Evolutionary conservation across 1,284 basidiomycete species (phyloP), one percentile per base, ranked within the genome.

Genomic region (Ceratobasidium sp.): DNA sequence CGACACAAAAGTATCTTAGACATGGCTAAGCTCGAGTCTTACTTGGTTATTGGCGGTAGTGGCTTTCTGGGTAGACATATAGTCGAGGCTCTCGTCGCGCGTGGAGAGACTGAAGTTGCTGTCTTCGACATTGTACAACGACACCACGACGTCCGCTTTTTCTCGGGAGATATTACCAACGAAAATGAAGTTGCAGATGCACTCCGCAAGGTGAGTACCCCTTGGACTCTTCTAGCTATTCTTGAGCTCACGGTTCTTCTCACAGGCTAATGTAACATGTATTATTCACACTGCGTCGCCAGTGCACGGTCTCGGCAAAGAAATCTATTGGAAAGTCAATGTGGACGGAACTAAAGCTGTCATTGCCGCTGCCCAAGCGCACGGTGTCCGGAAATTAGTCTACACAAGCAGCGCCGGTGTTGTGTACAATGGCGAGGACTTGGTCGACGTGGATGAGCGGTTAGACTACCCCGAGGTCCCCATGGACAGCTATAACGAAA

Each of bases 251-350:
- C 31, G 47, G 14, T 0, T 22, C 31, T 15, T 31, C 11, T 17
- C 22, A 5, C 78, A 96, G 93, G 91, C 91, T 77, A 89, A 90
- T 62, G 88, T 94, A 48, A 95, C 93, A 1, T 93, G 93, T 79
- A 93, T 99, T 76, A 96, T 99, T 79, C 97, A 99, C 83, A 99
- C 97, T 9, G 97, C 97, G 22, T 98, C 97, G 5, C 97, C 97
- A 3, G 89, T 90, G 8, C 90, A 91, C 65, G 92, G 90, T 31
- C 84, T 93, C 27, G 80, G 91, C 85, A 76, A 88, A 2, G 90
- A 91, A 1, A 83, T 99, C 22, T 98, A 95, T 85, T 92, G 91
- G 84, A 94, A 93, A 82, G 97, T 99, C 80, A 99, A 99, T 81
- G 95, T 99, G 6, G 89, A 93, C 41, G 98, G 98, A 22, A 98